Base-by-base conservation (phyloP, 805 yeast species). In the Clavispora fructus region DNA sequence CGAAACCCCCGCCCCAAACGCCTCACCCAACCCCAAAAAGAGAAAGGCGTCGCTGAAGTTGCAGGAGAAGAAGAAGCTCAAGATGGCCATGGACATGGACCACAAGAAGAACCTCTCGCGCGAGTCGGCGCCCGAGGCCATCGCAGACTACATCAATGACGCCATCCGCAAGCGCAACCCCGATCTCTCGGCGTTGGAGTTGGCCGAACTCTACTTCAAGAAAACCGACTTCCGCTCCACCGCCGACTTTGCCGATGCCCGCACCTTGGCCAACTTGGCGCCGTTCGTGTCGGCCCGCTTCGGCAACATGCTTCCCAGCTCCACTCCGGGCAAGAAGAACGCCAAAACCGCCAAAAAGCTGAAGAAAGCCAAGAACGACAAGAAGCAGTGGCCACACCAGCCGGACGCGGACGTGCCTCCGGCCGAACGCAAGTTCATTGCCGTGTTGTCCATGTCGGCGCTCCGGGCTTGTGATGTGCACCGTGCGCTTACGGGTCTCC, bases 381-480 rank as follows among this genome's bases (percentile, higher is more conserved):
- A 49, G 13, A 56, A 50, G 14, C 48, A 47, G 16, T 11, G 14
- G 32, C 3, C 13, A 10, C 14, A 11, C 32, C 13, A 29, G 32
- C 32, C 32, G 14, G 14, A 29, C 32, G 32, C 13, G 7, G 32
- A 27, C 41, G 5, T 3, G 25, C 35, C 23, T 7, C 9, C 32
- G 2, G 35, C 35, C 16, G 71, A 66, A 29, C 63, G 76, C 27
- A 74, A 76, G 44, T 68, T 75, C 65, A 61, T 80, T 52, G 64
- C 83, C 13, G 64, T 83, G 1, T 57, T 85, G 13, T 76, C 91
- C 0, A 77, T 85, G 72, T 87, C 96, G 0, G 94, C 96, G 10
- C 69, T 89, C 23, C 75, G 97, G 54, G 94, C 89, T 1, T 92
- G 97, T 58, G 97, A 91, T 57, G 75, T 89, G 2, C 84, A 78